A percentile compares a stretch with the other conserved stretches of the same genome.
Conservation (phyloP, 371 early-diverging fungal species). For the Apophysomyces variabilis region DNA sequence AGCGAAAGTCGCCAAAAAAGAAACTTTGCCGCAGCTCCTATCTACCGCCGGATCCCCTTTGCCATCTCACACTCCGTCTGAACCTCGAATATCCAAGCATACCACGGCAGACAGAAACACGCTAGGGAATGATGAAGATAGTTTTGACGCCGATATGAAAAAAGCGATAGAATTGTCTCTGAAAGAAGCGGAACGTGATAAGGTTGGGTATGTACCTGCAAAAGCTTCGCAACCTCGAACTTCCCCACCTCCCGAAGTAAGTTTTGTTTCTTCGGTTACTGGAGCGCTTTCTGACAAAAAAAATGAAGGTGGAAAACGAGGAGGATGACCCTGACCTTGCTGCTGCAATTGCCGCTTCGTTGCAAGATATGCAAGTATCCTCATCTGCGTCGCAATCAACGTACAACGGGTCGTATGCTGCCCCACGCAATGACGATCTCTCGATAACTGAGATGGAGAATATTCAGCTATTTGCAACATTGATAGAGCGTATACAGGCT, state of each 20-base stretch:
- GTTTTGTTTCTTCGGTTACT: background rate
- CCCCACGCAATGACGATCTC: slow-evolving; percentile 39
- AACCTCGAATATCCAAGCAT: background rate
- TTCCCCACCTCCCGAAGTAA: background rate
- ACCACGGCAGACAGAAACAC: background rate
- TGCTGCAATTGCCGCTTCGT: slow-evolving; percentile 93
- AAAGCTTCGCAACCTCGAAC: slow-evolving; percentile 15
- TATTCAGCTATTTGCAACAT: slow-evolving; percentile 67
- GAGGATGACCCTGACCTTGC: slow-evolving; percentile 87
- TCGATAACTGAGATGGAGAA: slow-evolving; percentile 71
- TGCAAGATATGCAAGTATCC: slow-evolving; percentile 65
- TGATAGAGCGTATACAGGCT: slow-evolving; percentile 64
- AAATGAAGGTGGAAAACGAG: slow-evolving; percentile 14
- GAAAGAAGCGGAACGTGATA: slow-evolving; percentile 71
- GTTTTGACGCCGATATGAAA: slow-evolving; percentile 82
- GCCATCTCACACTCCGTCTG: background rate
- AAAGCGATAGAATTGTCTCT: slow-evolving; percentile 90
- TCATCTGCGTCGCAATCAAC: slow-evolving; percentile 6
- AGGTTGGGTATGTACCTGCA: slow-evolving; percentile 5
- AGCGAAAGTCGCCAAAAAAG: slow-evolving; percentile 37
- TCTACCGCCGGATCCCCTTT: slow-evolving; percentile 1
- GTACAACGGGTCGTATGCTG: slow-evolving; percentile 8
- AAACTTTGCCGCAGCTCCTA: slow-evolving; percentile 12
- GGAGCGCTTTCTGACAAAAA: background rate
- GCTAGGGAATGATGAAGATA: slow-evolving; percentile 43